Evolutionary conservation across 2,329 filamentous ascomycete genomes (phyloP).

Genomic region (Fusarium sp.): DNA sequence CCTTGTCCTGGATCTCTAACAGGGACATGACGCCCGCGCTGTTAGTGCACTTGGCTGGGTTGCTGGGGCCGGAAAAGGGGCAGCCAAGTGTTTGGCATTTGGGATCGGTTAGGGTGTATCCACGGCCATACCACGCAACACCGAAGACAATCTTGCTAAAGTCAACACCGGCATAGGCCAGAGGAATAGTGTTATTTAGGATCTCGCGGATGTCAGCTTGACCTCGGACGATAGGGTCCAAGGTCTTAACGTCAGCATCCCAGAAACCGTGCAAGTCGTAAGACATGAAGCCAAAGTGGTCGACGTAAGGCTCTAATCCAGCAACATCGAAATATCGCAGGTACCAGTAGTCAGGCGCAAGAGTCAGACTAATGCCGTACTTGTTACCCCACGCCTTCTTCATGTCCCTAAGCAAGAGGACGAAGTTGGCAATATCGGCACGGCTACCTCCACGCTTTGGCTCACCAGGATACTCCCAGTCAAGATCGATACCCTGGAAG

Average conservation of each 20-base stretch:
- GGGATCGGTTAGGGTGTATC: slow-evolving; percentile 52
- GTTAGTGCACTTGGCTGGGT: slow-evolving; percentile 45
- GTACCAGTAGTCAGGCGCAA: slow-evolving; percentile 52
- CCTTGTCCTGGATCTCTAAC: slow-evolving; percentile 46
- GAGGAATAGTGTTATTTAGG: slow-evolving; percentile 47
- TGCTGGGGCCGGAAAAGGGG: slow-evolving; percentile 28
- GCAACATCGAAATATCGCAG: slow-evolving; percentile 52
- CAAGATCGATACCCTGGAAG: slow-evolving; percentile 56
- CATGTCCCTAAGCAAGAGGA: slow-evolving; percentile 51
- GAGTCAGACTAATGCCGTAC: slow-evolving; percentile 56
- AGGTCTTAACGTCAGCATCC: slow-evolving; percentile 51
- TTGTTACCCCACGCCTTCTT: slow-evolving; percentile 40
- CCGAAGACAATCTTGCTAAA: slow-evolving; percentile 59
- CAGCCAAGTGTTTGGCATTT: slow-evolving; percentile 46
- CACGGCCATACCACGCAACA: slow-evolving; percentile 60
- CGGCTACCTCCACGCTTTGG: slow-evolving; percentile 50
- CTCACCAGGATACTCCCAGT: slow-evolving; percentile 59
- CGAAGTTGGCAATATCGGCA: slow-evolving; percentile 54
- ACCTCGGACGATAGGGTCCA: slow-evolving; percentile 49
- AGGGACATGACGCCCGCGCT: slow-evolving; percentile 47
- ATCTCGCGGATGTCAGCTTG: slow-evolving; percentile 60
- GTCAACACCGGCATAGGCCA: slow-evolving; percentile 57
- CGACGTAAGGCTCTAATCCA: slow-evolving; percentile 52
- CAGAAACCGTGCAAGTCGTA: slow-evolving; percentile 58
- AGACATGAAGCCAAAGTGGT: slow-evolving; percentile 54